phyloP scores from a whole-genome alignment of 2,329 filamentous ascomycete species.

The Bipolaris cookei region DNA sequence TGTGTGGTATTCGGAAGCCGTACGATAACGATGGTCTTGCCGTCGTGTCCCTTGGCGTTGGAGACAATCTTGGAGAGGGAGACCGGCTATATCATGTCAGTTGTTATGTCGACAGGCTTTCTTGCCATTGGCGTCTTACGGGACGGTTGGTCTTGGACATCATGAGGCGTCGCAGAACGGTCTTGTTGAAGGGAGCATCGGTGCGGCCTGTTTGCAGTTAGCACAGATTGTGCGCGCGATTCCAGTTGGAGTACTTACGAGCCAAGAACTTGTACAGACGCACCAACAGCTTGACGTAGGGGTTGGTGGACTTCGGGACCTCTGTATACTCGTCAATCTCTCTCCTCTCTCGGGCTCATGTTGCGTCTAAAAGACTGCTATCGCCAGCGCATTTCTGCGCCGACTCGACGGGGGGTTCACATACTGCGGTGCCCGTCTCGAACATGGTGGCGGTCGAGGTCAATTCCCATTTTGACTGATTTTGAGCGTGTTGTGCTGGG shows the following conservation, averaged over 20 bases:
- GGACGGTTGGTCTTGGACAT: slow-evolving; percentile 97
- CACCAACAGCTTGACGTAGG: slow-evolving; percentile 95
- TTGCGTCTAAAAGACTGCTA: slow-evolving; percentile 49
- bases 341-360: slow-evolving; percentile 44
- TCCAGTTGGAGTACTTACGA: slow-evolving; percentile 66
- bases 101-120: neutral
- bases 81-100: slow-evolving; percentile 61
- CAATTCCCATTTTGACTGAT: slow-evolving; percentile 50
- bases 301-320: slow-evolving; percentile 87
- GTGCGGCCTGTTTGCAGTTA: slow-evolving; percentile 74
- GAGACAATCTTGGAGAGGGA: slow-evolving; percentile 89
- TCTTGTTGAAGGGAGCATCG: slow-evolving; percentile 98
- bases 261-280: slow-evolving; percentile 98
- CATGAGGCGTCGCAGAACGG: slow-evolving; percentile 94
- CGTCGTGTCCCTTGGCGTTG: slow-evolving; percentile 63
- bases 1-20: slow-evolving; percentile 12
- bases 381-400: slow-evolving; percentile 49
- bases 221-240: slow-evolving; percentile 25
- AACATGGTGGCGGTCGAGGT: slow-evolving; percentile 66
- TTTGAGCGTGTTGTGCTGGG: slow-evolving; percentile 43
- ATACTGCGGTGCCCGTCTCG: slow-evolving; percentile 71
- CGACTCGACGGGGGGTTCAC: slow-evolving; percentile 50
- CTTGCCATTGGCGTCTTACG: slow-evolving; percentile 35
- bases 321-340: slow-evolving; percentile 49
- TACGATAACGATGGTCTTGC: slow-evolving; percentile 85